phyloP scores from a whole-genome alignment of 176 grass and related monocot genomes.

The Otatea glauca region DNA sequence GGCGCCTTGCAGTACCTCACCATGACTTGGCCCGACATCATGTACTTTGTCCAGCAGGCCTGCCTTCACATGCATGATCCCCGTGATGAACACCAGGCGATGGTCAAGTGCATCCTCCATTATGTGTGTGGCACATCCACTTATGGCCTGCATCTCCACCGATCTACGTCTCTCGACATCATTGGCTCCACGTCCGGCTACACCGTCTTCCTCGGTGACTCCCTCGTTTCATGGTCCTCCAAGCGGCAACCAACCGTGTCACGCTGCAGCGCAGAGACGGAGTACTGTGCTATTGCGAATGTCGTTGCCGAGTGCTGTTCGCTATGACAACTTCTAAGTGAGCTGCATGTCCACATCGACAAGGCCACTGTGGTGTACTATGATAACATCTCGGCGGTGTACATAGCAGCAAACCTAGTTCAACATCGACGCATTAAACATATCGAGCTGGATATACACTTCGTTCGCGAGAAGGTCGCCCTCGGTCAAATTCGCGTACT shows the following conservation, averaged over 20 bases:
- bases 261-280: not conserved
- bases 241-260: not conserved
- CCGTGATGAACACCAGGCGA: accelerated
- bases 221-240: not conserved
- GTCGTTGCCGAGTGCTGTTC: not conserved
- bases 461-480: not conserved
- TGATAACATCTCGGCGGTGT: not conserved
- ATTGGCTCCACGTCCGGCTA: not conserved
- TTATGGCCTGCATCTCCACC: not conserved
- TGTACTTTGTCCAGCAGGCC: not conserved
- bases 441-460: not conserved
- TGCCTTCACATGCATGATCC: not conserved
- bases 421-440: not conserved
- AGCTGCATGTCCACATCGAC: accelerated
- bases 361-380: not conserved
- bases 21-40: not conserved
- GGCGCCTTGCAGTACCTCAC: not conserved
- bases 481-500: accelerated
- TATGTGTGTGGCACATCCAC: not conserved
- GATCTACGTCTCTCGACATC: not conserved
- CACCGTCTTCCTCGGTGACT: not conserved
- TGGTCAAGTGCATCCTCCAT: not conserved
- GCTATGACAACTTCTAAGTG: not conserved
- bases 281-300: not conserved
- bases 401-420: not conserved